Base-by-base conservation (phyloP, 1,139 yeast species). In the Yamadazyma epiphylla region DNA sequence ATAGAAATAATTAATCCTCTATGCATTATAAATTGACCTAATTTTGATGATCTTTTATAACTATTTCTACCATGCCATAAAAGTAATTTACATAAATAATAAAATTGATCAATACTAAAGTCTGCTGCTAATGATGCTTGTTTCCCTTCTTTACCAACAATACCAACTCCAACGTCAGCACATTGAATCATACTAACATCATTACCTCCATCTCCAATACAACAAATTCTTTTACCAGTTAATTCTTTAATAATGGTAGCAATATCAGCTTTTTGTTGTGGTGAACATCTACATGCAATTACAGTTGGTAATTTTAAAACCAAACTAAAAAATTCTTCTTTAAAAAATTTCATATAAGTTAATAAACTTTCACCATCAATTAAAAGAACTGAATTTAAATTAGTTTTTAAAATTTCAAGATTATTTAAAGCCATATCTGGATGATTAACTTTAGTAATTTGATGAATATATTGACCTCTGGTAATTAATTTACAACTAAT, bases 191-290 rank as follows among this genome's bases (percentile, higher is more conserved):
- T 94, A 48, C 95, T 85, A 22, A 94, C 99, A 58, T 94, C 99
- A 50, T 94, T 94, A 46, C 99, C 99, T 43, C 99, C 99, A 58
- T 94, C 99, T 30, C 99, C 99, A 46, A 94, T 94, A 53, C 98
- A 91, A 46, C 97, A 89, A 3, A 89, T 96, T 31, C 98, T 66
- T 50, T 86, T 87, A 5, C 87, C 85, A 0, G 98, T 91, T 21
- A 75, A 61, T 37, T 75, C 75, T 43, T 89, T 74, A 41, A 94
- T 94, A 42, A 81, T 64, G 14, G 74, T 51, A 0, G 98, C 96
- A 31, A 94, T 86, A 52, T 94, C 97, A 0, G 98, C 98, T 55
- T 94, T 94, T 51, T 94, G 99, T 55, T 94, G 98, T 1, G 99
- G 99, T 1, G 97, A 82, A 58, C 99, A 94, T 46, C 99, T 83